Percentiles rank a stretch among this genome's conserved stretches.
phyloP scores from a whole-genome alignment of 805 yeast genomes.

The Candida railenensis region DNA sequence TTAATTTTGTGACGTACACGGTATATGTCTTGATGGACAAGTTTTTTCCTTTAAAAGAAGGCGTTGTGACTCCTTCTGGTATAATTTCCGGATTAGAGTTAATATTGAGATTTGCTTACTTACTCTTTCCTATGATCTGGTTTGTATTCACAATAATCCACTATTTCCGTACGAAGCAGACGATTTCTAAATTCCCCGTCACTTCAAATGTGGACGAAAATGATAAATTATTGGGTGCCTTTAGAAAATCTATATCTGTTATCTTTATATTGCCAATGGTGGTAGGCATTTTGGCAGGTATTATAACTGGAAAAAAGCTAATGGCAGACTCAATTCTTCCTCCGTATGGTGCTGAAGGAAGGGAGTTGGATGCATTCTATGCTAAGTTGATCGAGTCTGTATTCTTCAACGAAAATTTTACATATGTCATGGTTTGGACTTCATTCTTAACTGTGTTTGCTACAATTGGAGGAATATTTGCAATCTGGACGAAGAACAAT shows the following conservation, averaged over 20 bases:
- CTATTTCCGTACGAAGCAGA: slow-evolving; percentile 27
- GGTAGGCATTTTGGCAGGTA: background rate
- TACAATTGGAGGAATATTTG: background rate
- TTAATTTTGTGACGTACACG: background rate
- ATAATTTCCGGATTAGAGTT: background rate
- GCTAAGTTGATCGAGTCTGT: background rate
- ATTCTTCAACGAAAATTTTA: background rate
- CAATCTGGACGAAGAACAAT: slow-evolving; percentile 4
- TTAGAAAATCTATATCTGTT: slow-evolving; percentile 23
- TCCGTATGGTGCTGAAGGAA: background rate
- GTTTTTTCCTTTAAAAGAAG: background rate
- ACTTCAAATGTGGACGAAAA: slow-evolving; percentile 14
- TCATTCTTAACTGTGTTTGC: background rate
- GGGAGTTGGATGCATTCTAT: background rate
- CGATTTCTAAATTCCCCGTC: slow-evolving; percentile 25
- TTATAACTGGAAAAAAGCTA: background rate
- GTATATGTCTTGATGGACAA: background rate
- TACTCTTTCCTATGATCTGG: slow-evolving; percentile 13
- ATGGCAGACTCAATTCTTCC: background rate
- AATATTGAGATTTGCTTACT: background rate
- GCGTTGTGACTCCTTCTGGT: background rate
- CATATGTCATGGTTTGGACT: background rate
- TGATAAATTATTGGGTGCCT: slow-evolving; percentile 18
- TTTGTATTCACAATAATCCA: slow-evolving; percentile 13
- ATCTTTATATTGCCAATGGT: slow-evolving; percentile 26